A percentile compares a stretch with the other conserved stretches of the same genome.
Evolutionary conservation across 2,329 filamentous ascomycete genomes (phyloP).

Genomic region (Exophiala spinifera): DNA sequence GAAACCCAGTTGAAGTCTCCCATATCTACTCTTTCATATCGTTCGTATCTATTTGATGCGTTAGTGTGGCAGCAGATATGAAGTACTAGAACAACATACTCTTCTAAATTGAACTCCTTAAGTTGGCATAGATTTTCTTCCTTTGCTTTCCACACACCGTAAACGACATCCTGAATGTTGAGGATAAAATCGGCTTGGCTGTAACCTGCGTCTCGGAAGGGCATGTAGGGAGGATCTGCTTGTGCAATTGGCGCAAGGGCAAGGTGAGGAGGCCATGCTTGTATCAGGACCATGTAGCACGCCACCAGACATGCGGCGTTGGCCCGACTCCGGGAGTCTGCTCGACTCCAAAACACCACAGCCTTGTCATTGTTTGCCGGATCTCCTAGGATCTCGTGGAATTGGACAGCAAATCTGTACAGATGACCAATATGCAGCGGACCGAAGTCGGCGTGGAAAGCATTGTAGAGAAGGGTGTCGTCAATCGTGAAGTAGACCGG

Average conservation of each 20-base stretch:
- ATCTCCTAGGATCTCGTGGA: slow-evolving; percentile 91
- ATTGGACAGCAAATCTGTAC: slow-evolving; percentile 91
- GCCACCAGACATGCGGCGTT: slow-evolving; percentile 94
- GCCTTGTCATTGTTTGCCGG: slow-evolving; percentile 85
- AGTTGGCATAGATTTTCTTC: slow-evolving; percentile 88
- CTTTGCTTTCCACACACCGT: slow-evolving; percentile 98
- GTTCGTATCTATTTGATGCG: slow-evolving; percentile 66
- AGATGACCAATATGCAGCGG: slow-evolving; percentile 95
- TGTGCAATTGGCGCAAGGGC: slow-evolving; percentile 94
- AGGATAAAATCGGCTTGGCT: slow-evolving; percentile 96
- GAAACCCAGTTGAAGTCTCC: slow-evolving; percentile 99
- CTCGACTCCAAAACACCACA: slow-evolving; percentile 93
- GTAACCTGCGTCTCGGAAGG: slow-evolving; percentile 96
- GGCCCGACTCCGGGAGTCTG: slow-evolving; percentile 80
- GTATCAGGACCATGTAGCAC: slow-evolving; percentile 98
- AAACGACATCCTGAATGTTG: slow-evolving; percentile 94
- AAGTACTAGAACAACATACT: slow-evolving; percentile 60
- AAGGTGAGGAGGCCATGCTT: slow-evolving; percentile 94
- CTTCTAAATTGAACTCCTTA: slow-evolving; percentile 91
- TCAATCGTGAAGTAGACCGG: slow-evolving; percentile 97
- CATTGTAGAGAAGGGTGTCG: slow-evolving; percentile 89
- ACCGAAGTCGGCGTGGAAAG: slow-evolving; percentile 97
- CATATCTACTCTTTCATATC: slow-evolving; percentile 91
- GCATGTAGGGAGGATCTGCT: slow-evolving; percentile 96
- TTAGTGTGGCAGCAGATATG: too few relatives aligned